A percentile compares a stretch with the other conserved stretches of the same genome.
Evolutionary conservation across 352 stramenopile genomes (phyloP).

Genomic region (Pythium monospermum): DNA sequence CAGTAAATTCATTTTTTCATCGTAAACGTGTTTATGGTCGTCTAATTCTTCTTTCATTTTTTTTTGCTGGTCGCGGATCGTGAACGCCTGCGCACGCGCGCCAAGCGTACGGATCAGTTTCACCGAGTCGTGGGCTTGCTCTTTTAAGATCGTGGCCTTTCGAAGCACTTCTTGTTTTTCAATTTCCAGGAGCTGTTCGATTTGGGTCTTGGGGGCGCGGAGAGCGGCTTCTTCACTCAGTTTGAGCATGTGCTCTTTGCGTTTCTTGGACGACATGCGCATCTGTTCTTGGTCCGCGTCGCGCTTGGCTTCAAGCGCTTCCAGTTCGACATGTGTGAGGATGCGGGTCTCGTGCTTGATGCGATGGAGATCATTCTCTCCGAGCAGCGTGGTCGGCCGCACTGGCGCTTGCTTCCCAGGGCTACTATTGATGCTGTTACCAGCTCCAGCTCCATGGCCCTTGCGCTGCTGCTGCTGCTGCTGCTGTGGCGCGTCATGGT

Average conservation of each 20-base stretch:
- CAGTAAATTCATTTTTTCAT: slow-evolving; percentile 91
- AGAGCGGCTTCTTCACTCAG: slow-evolving; percentile 56
- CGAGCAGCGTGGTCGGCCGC: slow-evolving; percentile 23
- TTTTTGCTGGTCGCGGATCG: slow-evolving; percentile 92
- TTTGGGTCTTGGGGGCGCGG: slow-evolving; percentile 68
- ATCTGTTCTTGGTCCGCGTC: slow-evolving; percentile 54
- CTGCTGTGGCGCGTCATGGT: slow-evolving; percentile 1
- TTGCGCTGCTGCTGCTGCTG: not conserved
- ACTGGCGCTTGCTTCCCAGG: slow-evolving; percentile 12
- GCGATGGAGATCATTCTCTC: slow-evolving; percentile 39
- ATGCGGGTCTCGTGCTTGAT: slow-evolving; percentile 74
- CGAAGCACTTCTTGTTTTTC: slow-evolving; percentile 62
- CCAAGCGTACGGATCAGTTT: slow-evolving; percentile 93
- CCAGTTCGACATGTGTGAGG: slow-evolving; percentile 41
- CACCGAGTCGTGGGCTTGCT: slow-evolving; percentile 86
- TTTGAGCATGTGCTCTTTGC: slow-evolving; percentile 79
- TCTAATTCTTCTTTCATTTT: slow-evolving; percentile 59
- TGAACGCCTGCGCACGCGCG: slow-evolving; percentile 89
- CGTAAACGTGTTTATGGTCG: slow-evolving; percentile 84
- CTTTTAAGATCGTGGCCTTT: slow-evolving; percentile 50
- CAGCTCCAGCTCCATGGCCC: not conserved
- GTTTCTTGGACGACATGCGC: slow-evolving; percentile 53
- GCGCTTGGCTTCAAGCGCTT: slow-evolving; percentile 46
- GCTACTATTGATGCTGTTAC: not conserved
- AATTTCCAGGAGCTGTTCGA: slow-evolving; percentile 66